phyloP scores from a whole-genome alignment of 2,329 filamentous ascomycete species.

The Cryoendolithus antarcticus region DNA sequence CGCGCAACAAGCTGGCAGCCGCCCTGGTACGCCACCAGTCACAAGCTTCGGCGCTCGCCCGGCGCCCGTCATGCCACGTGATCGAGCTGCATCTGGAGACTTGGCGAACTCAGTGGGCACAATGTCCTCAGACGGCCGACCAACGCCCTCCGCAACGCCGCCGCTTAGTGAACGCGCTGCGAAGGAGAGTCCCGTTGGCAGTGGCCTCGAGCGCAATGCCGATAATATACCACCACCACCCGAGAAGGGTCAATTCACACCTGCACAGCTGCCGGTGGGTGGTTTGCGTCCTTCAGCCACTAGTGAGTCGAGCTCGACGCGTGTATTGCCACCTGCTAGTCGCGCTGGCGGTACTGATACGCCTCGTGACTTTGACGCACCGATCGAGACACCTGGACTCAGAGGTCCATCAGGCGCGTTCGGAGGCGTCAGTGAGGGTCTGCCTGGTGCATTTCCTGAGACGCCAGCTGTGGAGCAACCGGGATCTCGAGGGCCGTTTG shows the following conservation, averaged over 20 bases:
- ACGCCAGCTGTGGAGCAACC: too few relatives aligned
- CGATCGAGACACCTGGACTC: slow-evolving; percentile 2
- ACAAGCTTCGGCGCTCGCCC: slow-evolving; percentile 19
- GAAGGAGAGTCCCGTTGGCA: slow-evolving; percentile 38
- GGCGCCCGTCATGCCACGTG: slow-evolving; percentile 8
- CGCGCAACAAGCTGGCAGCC: slow-evolving; percentile 16
- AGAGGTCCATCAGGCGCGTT: not conserved
- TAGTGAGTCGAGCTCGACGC: slow-evolving; percentile 46
- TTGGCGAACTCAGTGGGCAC: slow-evolving; percentile 1
- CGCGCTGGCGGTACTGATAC: slow-evolving; percentile 18
- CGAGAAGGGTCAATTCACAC: slow-evolving; percentile 65
- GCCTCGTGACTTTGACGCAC: slow-evolving; percentile 10
- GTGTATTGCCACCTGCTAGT: slow-evolving; percentile 21
- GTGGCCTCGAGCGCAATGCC: slow-evolving; percentile 14
- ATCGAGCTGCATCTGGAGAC: slow-evolving; percentile 27
- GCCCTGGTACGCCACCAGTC: slow-evolving; percentile 19
- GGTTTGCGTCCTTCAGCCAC: slow-evolving; percentile 37
- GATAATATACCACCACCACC: slow-evolving; percentile 54
- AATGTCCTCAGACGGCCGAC: slow-evolving; percentile 28
- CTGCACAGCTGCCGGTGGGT: slow-evolving; percentile 60
- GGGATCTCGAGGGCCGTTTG: too few relatives aligned
- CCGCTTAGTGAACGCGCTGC: slow-evolving; percentile 36
- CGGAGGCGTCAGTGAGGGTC: slow-evolving; percentile 14
- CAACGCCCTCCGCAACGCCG: slow-evolving; percentile 52
- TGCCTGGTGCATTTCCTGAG: slow-evolving; percentile 38